phyloP scores from a whole-genome alignment of 441 rosid genomes.

The Gossypium lobatum region DNA sequence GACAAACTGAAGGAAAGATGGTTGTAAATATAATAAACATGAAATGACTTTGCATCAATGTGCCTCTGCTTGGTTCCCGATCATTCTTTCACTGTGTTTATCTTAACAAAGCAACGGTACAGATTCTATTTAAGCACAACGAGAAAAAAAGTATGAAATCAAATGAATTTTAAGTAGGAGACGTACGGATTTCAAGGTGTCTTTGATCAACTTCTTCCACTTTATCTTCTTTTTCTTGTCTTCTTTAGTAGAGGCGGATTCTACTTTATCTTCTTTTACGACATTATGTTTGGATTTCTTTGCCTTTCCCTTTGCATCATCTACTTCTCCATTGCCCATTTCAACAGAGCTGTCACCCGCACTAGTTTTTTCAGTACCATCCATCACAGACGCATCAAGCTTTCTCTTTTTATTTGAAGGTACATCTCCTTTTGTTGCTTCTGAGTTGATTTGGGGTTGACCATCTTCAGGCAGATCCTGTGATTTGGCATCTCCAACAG shows the following conservation, averaged over 20 bases:
- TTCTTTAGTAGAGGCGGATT: conserved; percentile 20
- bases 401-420: conserved; percentile 55
- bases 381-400: conserved; percentile 25
- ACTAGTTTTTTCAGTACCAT: conserved; percentile 9
- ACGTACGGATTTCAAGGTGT: conserved; percentile 65
- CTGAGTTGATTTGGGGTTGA: conserved; percentile 12
- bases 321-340: conserved; percentile 30
- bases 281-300: conserved; percentile 37
- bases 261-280: conserved; percentile 16
- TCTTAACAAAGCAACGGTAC: background rate
- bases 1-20: background rate
- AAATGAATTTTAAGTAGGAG: conserved; percentile 2
- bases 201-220: conserved; percentile 72
- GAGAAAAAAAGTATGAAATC: background rate
- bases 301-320: conserved; percentile 16
- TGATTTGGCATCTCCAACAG: conserved; percentile 26
- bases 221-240: conserved; percentile 48
- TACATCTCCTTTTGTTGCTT: conserved; percentile 29
- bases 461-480: conserved; percentile 24
- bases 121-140: background rate
- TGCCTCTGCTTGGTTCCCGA: background rate
- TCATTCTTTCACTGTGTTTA: background rate
- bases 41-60: background rate
- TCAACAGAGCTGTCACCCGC: conserved; percentile 18
- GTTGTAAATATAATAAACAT: background rate